Evolutionary conservation across 139 green algal species (phyloP).

Genomic region (Volvox reticuliferus): DNA sequence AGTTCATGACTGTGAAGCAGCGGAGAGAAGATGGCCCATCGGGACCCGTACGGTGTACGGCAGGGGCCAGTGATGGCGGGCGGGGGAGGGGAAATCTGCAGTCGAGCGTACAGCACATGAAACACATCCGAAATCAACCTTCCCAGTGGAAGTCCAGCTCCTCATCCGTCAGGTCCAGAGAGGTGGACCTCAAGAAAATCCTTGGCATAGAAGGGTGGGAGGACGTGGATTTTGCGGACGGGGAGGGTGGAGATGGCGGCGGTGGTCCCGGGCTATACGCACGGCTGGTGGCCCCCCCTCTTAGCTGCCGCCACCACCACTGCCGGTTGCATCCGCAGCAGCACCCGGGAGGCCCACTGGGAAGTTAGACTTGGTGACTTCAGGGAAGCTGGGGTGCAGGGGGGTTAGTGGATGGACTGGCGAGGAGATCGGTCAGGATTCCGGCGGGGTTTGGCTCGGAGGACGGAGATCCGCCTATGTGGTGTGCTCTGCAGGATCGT

Average conservation of each 20-base stretch:
- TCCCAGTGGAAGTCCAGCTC: constrained; percentile 6
- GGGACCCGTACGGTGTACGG: neutral
- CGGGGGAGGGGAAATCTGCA: too few species aligned
- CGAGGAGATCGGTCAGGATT: too few species aligned
- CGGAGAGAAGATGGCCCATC: neutral
- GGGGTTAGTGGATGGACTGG: neutral
- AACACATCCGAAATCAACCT: too few species aligned
- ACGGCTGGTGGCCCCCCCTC: too few species aligned
- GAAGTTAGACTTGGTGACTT: constrained; percentile 28
- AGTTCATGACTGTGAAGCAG: neutral
- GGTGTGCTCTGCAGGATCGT: too few species aligned
- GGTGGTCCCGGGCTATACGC: too few species aligned
- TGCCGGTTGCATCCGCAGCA: neutral
- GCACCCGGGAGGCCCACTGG: neutral
- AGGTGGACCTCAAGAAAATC: neutral
- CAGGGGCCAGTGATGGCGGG: too few species aligned
- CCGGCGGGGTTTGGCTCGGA: neutral
- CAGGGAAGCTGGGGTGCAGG: neutral
- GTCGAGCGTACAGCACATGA: too few species aligned
- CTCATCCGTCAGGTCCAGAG: neutral
- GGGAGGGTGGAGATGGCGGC: too few species aligned
- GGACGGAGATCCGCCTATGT: too few species aligned
- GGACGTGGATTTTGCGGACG: too few species aligned
- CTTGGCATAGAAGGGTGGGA: neutral
- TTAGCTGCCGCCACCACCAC: neutral